A percentile compares a stretch with the other conserved stretches of the same genome.
phyloP scores from a whole-genome alignment of 208 protist genomes.

The Leishmania lainsoni region DNA sequence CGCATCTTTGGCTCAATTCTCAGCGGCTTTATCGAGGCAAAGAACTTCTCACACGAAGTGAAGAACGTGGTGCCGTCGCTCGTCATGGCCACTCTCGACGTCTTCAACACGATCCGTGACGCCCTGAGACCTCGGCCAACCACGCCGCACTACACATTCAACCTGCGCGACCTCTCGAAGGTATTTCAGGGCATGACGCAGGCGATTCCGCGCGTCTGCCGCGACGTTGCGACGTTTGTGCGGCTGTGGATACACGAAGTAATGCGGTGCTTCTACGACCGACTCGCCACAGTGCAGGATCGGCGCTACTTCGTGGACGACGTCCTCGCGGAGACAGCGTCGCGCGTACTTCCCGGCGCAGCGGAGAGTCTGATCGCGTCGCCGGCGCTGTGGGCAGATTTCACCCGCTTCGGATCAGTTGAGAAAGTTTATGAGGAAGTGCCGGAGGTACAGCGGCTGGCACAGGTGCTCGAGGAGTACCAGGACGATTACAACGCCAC shows the following conservation, averaged over 20 bases:
- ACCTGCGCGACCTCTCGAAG: constrained; percentile 97
- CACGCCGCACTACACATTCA: constrained; percentile 99
- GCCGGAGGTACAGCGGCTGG: constrained; percentile 68
- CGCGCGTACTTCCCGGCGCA: constrained; percentile 66
- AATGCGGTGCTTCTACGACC: constrained; percentile 97
- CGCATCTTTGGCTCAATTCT: constrained; percentile 95
- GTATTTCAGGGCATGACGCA: constrained; percentile 95
- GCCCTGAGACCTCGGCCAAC: constrained; percentile 94
- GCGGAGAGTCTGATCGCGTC: constrained; percentile 15
- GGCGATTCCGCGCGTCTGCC: constrained; percentile 87
- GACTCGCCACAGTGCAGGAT: constrained; percentile 95
- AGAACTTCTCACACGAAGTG: constrained; percentile 88
- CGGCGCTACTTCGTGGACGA: constrained; percentile 92
- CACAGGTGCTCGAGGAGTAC: constrained; percentile 87
- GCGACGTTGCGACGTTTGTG: constrained; percentile 52
- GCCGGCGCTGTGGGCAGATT: constrained; percentile 95
- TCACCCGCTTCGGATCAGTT: constrained; percentile 85
- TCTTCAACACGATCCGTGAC: constrained; percentile 92
- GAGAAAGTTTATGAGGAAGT: constrained; percentile 92
- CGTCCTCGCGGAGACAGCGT: constrained; percentile 85
- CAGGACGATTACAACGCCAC: constrained; percentile 94
- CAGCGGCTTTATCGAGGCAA: constrained; percentile 88
- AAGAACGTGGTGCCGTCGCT: constrained; percentile 61
- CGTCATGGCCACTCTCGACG: constrained; percentile 88
- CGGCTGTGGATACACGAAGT: constrained; percentile 97